Percentiles rank a stretch among this genome's conserved stretches.
These are phyloP conservation scores for Pseudodiploospora longispora DNA, from an alignment of 2,329 filamentous ascomycete genomes.

Conservation along the genomic window DNA sequence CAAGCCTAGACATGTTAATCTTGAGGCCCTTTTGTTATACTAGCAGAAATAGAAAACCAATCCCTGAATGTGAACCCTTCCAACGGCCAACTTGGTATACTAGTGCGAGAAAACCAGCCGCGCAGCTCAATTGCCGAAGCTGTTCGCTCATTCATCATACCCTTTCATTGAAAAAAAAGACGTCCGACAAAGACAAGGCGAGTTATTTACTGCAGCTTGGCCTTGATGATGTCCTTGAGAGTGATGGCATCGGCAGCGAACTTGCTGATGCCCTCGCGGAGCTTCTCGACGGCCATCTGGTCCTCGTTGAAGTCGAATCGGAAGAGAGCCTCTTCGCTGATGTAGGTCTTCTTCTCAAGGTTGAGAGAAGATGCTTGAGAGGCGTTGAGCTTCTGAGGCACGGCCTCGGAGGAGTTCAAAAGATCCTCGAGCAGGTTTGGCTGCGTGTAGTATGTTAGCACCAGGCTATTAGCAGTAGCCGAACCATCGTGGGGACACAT, in stretches of 20 bases:
- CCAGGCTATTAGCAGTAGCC: conserved; percentile 6
- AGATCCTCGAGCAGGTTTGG: conserved; percentile 92
- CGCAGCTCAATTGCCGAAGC: no score
- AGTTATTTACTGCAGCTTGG: conserved; percentile 54
- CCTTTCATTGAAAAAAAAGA: no score
- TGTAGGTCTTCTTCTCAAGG: conserved; percentile 84
- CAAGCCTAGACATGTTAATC: no score
- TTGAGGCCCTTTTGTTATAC: no score
- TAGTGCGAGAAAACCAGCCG: no score
- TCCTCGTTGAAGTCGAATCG: conserved; percentile 99
- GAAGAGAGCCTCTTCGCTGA: conserved; percentile 83
- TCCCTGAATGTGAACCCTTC: no score
- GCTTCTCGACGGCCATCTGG: conserved; percentile 98
- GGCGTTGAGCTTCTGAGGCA: conserved; percentile 90
- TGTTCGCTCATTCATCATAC: no score
- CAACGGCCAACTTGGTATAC: no score
- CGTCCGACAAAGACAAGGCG: no score
- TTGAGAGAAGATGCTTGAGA: conserved; percentile 56
- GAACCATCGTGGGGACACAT: not conserved
- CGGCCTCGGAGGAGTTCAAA: conserved; percentile 68
- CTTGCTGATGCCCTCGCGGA: conserved; percentile 98
- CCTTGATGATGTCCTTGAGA: conserved; percentile 83
- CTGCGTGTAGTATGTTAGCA: conserved; percentile 31
- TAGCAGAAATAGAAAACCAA: no score
- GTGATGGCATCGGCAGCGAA: conserved; percentile 94